These are phyloP conservation scores for Gossypium thurberi DNA, from an alignment of 345 rosid genomes.

Conservation along the genomic window DNA sequence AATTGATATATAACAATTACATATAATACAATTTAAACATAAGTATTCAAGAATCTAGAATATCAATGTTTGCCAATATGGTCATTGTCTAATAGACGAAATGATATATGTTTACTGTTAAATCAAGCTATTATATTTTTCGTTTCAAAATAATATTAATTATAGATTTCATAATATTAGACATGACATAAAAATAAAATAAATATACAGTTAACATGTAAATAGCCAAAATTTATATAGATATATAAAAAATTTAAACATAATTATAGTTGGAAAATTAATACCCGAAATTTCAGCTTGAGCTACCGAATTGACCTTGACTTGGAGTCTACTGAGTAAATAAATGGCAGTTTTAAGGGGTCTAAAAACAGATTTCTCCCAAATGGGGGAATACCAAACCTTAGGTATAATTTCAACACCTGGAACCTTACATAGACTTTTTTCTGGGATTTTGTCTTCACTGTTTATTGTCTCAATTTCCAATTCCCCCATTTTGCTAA, in stretches of 20 bases:
- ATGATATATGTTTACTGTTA: no score
- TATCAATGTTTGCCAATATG: no score
- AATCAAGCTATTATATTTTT: no score
- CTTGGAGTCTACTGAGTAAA: constrained; percentile 5
- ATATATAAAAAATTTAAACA: neutral
- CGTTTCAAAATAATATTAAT: no score
- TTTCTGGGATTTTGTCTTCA: neutral
- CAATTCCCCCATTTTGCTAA: neutral
- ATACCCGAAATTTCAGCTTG: neutral
- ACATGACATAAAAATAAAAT: neutral
- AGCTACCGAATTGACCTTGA: constrained; percentile 11
- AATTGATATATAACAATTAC: no score
- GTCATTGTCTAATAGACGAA: no score
- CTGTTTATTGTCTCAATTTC: neutral
- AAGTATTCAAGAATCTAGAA: no score
- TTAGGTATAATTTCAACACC: constrained; percentile 12
- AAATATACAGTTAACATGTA: neutral
- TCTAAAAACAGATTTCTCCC: neutral
- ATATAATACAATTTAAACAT: no score
- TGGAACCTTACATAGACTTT: neutral
- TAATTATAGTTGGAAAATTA: neutral
- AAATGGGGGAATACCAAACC: constrained; percentile 17
- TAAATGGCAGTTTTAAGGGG: constrained; percentile 8
- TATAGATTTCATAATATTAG: no score
- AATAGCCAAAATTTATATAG: no score